Conservation (phyloP, 2,329 filamentous ascomycete genomes). For the Endocalyx cinctus region DNA sequence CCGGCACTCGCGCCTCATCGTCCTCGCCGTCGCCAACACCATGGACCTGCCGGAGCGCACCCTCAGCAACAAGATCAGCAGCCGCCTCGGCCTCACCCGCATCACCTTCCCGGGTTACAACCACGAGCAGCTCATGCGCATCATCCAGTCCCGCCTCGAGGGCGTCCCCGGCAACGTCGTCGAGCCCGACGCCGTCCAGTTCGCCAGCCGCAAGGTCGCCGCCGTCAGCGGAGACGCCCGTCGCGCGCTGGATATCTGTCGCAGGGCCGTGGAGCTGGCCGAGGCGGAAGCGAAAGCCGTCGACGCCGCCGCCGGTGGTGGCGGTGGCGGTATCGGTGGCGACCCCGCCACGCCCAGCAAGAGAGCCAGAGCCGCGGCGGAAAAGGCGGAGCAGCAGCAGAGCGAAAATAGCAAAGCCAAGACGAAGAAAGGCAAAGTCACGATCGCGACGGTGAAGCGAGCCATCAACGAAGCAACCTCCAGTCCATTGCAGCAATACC, state of each 20-base stretch:
- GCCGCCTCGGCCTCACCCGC: conserved; percentile 79
- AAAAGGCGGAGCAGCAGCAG: conserved; percentile 31
- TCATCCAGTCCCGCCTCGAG: conserved; percentile 89
- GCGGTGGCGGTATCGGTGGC: no score
- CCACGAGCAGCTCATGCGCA: conserved; percentile 94
- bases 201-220: conserved; percentile 92
- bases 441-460: conserved; percentile 87
- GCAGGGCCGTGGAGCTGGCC: conserved; percentile 89
- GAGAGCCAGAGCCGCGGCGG: conserved; percentile 25
- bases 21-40: conserved; percentile 95
- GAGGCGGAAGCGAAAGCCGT: conserved; percentile 59
- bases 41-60: conserved; percentile 98
- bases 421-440: conserved; percentile 60
- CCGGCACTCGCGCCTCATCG: conserved; percentile 86
- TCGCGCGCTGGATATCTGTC: conserved; percentile 89
- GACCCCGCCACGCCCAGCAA: conserved; percentile 61
- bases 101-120: conserved; percentile 98
- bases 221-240: conserved; percentile 93
- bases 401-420: conserved; percentile 15
- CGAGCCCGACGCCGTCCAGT: conserved; percentile 89
- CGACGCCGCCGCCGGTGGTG: no score
- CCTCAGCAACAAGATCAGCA: conserved; percentile 97
- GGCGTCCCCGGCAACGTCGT: conserved; percentile 87
- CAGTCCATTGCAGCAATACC: conserved; percentile 83
- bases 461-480: conserved; percentile 94